Percentiles rank a stretch among this genome's conserved stretches.
Conservation (phyloP, 129 eudicot genomes). For the Apium graveolens region DNA sequence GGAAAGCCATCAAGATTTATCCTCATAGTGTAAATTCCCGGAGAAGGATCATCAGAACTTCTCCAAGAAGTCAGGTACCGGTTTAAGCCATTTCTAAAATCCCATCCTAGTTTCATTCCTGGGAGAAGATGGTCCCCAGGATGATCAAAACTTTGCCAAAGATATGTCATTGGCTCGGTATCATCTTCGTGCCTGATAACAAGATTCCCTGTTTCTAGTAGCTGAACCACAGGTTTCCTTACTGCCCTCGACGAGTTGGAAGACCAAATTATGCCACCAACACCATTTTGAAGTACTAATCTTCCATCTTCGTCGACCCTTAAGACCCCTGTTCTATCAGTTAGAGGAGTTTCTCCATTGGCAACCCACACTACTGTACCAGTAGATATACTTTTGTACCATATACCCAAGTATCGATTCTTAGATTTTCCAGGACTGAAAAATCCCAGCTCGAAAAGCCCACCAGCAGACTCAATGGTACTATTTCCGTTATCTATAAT, state of each 20-base stretch:
- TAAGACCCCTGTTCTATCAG: not conserved
- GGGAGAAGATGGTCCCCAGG: not conserved
- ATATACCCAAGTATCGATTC: conserved; percentile 12
- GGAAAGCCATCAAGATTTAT: conserved; percentile 19
- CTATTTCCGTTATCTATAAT: not conserved
- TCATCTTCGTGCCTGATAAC: not conserved
- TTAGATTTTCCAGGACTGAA: not conserved
- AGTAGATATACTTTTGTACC: conserved; percentile 6
- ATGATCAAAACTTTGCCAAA: conserved; percentile 13
- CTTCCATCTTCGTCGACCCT: not conserved
- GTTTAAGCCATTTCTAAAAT: not conserved
- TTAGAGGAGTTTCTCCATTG: not conserved
- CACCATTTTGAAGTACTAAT: not conserved
- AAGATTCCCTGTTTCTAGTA: not conserved
- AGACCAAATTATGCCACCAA: not conserved
- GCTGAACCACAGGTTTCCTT: not conserved
- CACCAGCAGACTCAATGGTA: not conserved
- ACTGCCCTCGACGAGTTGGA: not conserved
- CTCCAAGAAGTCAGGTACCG: conserved; percentile 21
- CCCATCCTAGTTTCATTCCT: conserved; percentile 5
- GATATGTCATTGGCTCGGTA: not conserved
- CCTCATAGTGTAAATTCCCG: not conserved
- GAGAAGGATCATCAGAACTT: conserved; percentile 24
- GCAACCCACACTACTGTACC: conserved; percentile 9
- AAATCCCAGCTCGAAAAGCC: conserved; percentile 7